phyloP scores from a whole-genome alignment of 306 rosid genomes.

The Begonia loranthoides region DNA sequence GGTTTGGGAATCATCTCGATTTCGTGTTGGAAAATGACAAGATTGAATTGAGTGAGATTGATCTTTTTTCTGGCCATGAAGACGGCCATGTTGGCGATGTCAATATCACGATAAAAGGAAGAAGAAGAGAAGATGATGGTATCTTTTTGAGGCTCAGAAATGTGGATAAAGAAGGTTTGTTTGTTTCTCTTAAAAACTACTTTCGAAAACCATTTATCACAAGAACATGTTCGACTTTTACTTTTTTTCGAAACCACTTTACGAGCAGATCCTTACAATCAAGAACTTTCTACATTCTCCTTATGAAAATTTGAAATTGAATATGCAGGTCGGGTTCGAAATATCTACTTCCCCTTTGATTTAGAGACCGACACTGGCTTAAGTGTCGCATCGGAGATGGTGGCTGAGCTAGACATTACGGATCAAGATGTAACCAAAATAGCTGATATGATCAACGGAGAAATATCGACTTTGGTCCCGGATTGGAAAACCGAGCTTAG shows the following conservation, averaged over 20 bases:
- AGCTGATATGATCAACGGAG: conserved; percentile 80
- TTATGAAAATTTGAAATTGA: conserved; percentile 2
- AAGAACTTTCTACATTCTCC: not conserved
- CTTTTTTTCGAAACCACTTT: too few relatives aligned
- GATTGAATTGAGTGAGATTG: conserved; percentile 35
- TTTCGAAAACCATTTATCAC: too few relatives aligned
- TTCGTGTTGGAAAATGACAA: conserved; percentile 31
- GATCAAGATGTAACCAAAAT: conserved; percentile 73
- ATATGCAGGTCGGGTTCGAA: conserved; percentile 62
- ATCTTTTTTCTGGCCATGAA: conserved; percentile 61
- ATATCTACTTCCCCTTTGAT: conserved; percentile 94
- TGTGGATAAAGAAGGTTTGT: conserved; percentile 88
- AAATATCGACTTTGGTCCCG: conserved; percentile 60
- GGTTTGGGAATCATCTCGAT: conserved; percentile 30
- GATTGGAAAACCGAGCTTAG: conserved; percentile 44
- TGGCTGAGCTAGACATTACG: conserved; percentile 72
- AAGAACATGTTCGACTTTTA: too few relatives aligned
- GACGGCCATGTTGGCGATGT: conserved; percentile 47
- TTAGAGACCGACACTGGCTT: conserved; percentile 64
- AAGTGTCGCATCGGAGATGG: conserved; percentile 87
- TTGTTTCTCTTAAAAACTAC: conserved; percentile 8
- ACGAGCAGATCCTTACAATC: too few relatives aligned
- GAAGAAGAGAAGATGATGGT: conserved; percentile 56
- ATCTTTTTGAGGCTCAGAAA: conserved; percentile 85
- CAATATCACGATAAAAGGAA: conserved; percentile 63